These are phyloP conservation scores for Begonia masoniana DNA, from an alignment of 306 rosid species.

Conservation along the genomic window DNA sequence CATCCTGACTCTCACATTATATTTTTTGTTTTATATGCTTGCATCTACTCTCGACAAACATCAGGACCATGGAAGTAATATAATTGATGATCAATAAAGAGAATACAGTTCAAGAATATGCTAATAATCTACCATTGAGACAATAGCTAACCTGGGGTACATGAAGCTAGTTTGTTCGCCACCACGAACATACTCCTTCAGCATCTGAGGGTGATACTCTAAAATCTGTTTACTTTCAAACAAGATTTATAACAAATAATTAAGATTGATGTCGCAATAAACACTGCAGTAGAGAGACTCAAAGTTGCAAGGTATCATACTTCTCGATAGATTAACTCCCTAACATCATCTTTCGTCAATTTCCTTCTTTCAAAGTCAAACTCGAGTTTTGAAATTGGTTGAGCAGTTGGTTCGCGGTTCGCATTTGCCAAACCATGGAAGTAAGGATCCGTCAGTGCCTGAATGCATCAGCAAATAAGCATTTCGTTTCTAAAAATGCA, in stretches of 20 bases:
- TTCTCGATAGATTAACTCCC: constrained; percentile 95
- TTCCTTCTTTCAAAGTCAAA: constrained; percentile 93
- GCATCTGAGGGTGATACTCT: constrained; percentile 99
- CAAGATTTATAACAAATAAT: constrained; percentile 10
- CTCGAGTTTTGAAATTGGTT: constrained; percentile 88
- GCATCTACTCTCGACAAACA: no score
- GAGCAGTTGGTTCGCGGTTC: constrained; percentile 72
- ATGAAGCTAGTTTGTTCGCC: constrained; percentile 92
- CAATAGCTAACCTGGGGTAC: constrained; percentile 67
- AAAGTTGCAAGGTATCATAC: constrained; percentile 23
- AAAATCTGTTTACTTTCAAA: constrained; percentile 54
- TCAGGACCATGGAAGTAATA: no score
- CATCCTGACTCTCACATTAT: no score
- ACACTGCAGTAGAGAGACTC: constrained; percentile 2
- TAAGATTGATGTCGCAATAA: background rate
- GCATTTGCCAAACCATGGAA: constrained; percentile 57
- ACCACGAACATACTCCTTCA: constrained; percentile 60
- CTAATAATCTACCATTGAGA: background rate
- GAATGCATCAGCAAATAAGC: constrained; percentile 20
- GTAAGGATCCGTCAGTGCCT: constrained; percentile 84
- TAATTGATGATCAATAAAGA: no score
- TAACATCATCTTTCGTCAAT: constrained; percentile 77
- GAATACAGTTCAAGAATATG: background rate
- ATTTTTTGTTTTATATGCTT: no score
- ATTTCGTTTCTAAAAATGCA: background rate